Evolutionary conservation across 78 protist species (phyloP).

Genomic region (Acrasis kona): DNA sequence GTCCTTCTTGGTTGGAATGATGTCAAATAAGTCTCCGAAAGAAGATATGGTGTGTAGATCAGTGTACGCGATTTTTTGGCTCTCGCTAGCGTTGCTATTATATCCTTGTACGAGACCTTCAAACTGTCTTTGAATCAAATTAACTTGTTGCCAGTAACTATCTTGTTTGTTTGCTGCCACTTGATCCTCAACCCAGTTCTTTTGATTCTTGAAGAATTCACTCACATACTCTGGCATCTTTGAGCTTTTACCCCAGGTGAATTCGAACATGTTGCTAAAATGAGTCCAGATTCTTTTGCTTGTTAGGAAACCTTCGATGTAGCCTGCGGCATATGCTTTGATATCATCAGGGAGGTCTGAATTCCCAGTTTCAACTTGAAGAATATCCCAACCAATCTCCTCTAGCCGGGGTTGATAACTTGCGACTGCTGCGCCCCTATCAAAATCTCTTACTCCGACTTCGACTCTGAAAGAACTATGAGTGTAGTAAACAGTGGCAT

Average conservation of each 20-base stretch:
- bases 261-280: background rate
- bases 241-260: constrained; percentile 1
- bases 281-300: constrained; percentile 1
- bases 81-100: background rate
- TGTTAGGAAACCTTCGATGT: constrained; percentile 46
- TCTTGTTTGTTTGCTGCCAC: background rate
- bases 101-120: constrained; percentile 27
- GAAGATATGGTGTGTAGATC: constrained; percentile 12
- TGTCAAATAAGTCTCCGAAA: constrained; percentile 24
- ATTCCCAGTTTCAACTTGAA: too few species aligned
- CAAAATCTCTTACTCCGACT: too few species aligned
- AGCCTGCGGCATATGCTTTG: constrained; percentile 44
- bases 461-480: too few species aligned
- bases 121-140: constrained; percentile 12
- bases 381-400: too few species aligned
- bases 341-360: background rate
- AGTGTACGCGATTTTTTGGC: background rate
- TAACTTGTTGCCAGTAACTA: constrained; percentile 43
- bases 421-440: too few species aligned
- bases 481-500: too few species aligned
- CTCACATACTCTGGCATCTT: background rate
- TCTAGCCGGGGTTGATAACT: too few species aligned
- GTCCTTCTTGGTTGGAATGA: constrained; percentile 17
- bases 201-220: constrained; percentile 10
- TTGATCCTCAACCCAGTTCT: constrained; percentile 1